Conservation (phyloP, 192 early-diverging fungal species). For the Backusella macrospora region DNA sequence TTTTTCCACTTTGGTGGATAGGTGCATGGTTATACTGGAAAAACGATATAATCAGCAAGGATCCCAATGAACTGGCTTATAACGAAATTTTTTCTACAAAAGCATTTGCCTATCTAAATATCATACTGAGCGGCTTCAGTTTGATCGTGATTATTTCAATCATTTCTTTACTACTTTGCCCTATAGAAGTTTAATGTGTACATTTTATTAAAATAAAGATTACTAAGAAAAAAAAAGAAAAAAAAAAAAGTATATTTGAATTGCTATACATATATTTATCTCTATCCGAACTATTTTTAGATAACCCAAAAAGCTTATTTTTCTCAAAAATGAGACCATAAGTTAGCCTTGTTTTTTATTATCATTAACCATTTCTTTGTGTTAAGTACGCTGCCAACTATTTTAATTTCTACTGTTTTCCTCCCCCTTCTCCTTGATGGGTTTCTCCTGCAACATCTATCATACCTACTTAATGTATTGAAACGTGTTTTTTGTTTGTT, state of each 20-base stretch:
- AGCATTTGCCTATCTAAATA: constrained; percentile 1
- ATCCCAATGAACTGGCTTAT: constrained; percentile 5
- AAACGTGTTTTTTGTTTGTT: too few species aligned
- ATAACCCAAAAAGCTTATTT: not conserved
- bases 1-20: constrained; percentile 14
- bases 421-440: not conserved
- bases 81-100: constrained; percentile 12
- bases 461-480: not conserved
- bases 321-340: not conserved
- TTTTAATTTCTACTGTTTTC: constrained; percentile 13
- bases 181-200: not conserved
- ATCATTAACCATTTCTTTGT: constrained; percentile 7
- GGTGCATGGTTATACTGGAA: constrained; percentile 13
- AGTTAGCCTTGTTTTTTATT: not conserved
- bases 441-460: not conserved
- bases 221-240: too few species aligned
- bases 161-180: not conserved
- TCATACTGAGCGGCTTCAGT: not conserved
- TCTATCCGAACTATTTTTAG: not conserved
- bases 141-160: not conserved
- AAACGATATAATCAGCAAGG: constrained; percentile 5
- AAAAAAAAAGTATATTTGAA: not conserved
- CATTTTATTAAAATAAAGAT: too few species aligned
- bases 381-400: not conserved
- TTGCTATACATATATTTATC: not conserved